These are phyloP conservation scores for Cyphellophora europaea DNA, from an alignment of 2,329 filamentous ascomycete species.

Conservation along the genomic window DNA sequence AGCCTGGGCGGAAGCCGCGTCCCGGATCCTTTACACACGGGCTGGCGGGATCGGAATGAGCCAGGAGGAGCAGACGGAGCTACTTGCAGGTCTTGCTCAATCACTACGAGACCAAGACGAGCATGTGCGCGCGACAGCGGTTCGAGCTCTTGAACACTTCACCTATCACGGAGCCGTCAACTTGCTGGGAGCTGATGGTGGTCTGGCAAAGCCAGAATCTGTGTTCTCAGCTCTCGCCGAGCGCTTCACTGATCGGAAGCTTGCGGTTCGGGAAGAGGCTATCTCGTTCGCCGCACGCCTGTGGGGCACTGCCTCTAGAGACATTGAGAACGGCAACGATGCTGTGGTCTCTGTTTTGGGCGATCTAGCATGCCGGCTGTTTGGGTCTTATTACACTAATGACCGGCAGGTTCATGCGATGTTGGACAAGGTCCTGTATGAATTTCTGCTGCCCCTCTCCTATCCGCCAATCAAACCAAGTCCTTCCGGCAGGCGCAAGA, in stretches of 20 bases:
- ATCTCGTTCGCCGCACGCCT: slow-evolving; percentile 77
- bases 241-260: slow-evolving; percentile 77
- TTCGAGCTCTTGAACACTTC: slow-evolving; percentile 74
- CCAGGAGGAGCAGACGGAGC: slow-evolving; percentile 65
- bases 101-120: slow-evolving; percentile 85
- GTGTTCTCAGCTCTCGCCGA: slow-evolving; percentile 76
- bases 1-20: slow-evolving; percentile 75
- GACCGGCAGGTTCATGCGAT: slow-evolving; percentile 76
- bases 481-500: slow-evolving; percentile 51
- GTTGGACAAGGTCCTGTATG: slow-evolving; percentile 75
- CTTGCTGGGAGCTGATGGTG: slow-evolving; percentile 69
- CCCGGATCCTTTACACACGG: slow-evolving; percentile 81
- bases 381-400: slow-evolving; percentile 84
- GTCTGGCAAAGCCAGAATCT: slow-evolving; percentile 65
- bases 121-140: slow-evolving; percentile 79
- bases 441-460: slow-evolving; percentile 78
- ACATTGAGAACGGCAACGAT: slow-evolving; percentile 76
- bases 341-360: slow-evolving; percentile 64
- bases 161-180: slow-evolving; percentile 69
- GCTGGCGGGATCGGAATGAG: slow-evolving; percentile 84
- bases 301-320: slow-evolving; percentile 87
- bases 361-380: slow-evolving; percentile 72
- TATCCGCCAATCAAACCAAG: slow-evolving; percentile 65
- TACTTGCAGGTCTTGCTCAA: slow-evolving; percentile 66
- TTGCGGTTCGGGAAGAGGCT: slow-evolving; percentile 71